Evolutionary conservation across 257 asterid genomes (phyloP), one percentile per base, ranked within the genome.

Genomic region (Dorcoceras hygrometricum): DNA sequence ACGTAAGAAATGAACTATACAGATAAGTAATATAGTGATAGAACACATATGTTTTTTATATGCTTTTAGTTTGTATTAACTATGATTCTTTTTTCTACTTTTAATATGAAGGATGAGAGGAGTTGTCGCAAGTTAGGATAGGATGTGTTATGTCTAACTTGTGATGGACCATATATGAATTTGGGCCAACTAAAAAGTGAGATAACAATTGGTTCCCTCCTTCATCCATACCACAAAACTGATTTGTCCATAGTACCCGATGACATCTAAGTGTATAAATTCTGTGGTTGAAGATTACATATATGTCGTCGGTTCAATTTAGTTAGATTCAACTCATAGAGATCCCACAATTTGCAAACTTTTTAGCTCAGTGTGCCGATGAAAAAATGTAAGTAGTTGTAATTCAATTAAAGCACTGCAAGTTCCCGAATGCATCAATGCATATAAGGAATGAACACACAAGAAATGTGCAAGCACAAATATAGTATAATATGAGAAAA

Each of bases 281-380:
- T 54, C 32, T 48, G 59, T 51, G 48, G 59, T 55, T 29, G 65
- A 71, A 72, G 26, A 36, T 32, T 14, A 24, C 36, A 6, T 48
- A 22, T 58, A 34, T 34, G 9, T 8, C 46, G 16, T 34, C 10
- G 3, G 14, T 11, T 36, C 48, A 2, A 18, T 36, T 36, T 10
- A 8, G 18, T 11, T 10, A 11, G 48, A 36, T 36, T 36, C 16
- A 11, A 36, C 11, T 9, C 16, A 11, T 36, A 9, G 48, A 36
- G 18, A 36, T 36, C 48, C 18, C 18, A 36, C 18, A 36, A 7
- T 36, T 36, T 36, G 48, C 48, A 36, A 36, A n/a, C n/a, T 3
- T 36, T 36, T 2, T 36, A 2, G 48, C 48, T 36, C 9, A 3
- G 11, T 36, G 18, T 36, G 18, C 48, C 18, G 9, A 36, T 36